Evolutionary conservation across 176 grass and related monocot species (phyloP), one percentile per base, ranked within the genome.

Genomic region (Olyra latifolia): DNA sequence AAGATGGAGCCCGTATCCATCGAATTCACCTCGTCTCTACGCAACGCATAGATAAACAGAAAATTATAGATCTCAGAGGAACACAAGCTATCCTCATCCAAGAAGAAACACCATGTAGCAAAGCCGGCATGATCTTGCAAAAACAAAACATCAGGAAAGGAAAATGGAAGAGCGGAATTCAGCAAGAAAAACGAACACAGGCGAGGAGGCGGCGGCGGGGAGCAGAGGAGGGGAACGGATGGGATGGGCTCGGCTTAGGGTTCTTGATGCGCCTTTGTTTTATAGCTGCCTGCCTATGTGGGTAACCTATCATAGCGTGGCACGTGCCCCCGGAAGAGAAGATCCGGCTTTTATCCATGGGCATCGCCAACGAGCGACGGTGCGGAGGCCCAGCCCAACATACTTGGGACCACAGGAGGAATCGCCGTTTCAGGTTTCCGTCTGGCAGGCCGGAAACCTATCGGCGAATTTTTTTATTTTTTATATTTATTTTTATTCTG

Each of bases 1-100:
- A 47, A 77, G 81, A 89, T 85, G 52, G 82, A 89, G 82, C 82
- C 82, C 47, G 0, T 47, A 5, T 9, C 16, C 32, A 25, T 28
- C 2, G 2, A 55, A 20, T 35, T 0, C 0, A 62, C 45, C 10
- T 44, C 32, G 0, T 0, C 0, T 8, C 5, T 15, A 56, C 38
- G 14, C 4, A 13, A 4, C 13, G 10, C 1, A 22, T 48, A 38
- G 10, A 45, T 0, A 8, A 14, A 14, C 4, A 41, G 22, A 1
- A 0, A 7, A 10, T 8, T 8, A 10, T n/a, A 23, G 62, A 11
- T 9, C 1, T 23, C 1, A 1, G 13, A 49, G 1, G 24, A 49
- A 10, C 10, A 48, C 11, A 8, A n/a, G 16, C 1, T 19, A 57
- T 30, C 1, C 8, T 12, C 30, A 8, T 16, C 5, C 0, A 41